Evolutionary conservation across 176 grass and related monocot species (phyloP).

Genomic region (Tuctoria greenei): DNA sequence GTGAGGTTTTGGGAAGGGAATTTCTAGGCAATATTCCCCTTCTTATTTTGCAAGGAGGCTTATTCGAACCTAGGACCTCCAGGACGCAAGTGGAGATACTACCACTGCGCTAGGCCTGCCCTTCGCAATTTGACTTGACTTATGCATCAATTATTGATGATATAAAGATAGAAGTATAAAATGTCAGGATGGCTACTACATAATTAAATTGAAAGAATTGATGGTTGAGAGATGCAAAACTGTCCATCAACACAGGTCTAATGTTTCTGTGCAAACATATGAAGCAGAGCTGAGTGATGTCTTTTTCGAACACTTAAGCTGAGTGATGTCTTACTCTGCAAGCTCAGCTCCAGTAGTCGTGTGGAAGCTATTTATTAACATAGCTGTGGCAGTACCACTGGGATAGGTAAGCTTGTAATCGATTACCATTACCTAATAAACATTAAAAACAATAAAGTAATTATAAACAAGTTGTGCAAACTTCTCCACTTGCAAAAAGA

Average conservation of each 20-base stretch:
- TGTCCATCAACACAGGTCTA: neutral
- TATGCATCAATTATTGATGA: neutral
- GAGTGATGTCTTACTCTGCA: conserved; percentile 45
- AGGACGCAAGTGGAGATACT: no score
- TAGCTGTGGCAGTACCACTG: conserved; percentile 43
- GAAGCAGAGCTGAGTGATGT: neutral
- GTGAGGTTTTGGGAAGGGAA: no score
- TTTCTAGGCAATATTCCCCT: no score
- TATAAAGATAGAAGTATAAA: neutral
- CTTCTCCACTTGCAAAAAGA: neutral
- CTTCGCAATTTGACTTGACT: no score
- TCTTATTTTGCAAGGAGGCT: no score
- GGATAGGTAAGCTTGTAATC: conserved; percentile 59
- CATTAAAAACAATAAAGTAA: neutral
- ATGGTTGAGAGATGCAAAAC: neutral
- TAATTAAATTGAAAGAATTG: neutral
- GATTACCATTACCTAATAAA: conserved; percentile 49
- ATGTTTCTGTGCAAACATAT: neutral
- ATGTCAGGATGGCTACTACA: neutral
- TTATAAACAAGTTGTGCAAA: neutral
- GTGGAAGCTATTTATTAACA: conserved; percentile 72
- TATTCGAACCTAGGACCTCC: no score
- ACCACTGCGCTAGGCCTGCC: no score
- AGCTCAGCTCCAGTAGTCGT: conserved; percentile 58
- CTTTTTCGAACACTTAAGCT: no score